phyloP scores from a whole-genome alignment of 2,329 filamentous ascomycete genomes.

The Aureobasidium vineae region DNA sequence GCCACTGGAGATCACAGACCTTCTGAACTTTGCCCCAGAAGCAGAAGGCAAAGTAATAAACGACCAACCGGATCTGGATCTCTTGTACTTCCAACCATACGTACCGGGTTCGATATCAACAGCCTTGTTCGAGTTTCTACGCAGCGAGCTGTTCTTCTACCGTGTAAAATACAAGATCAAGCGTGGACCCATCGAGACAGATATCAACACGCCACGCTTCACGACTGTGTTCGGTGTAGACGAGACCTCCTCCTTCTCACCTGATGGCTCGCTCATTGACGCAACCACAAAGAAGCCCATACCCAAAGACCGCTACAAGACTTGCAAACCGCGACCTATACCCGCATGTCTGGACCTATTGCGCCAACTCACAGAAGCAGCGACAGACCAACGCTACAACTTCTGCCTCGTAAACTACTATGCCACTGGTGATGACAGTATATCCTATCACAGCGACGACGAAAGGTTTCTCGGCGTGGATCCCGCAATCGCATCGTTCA shows the following conservation, averaged over 20 bases:
- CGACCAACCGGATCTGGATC: constrained; percentile 67
- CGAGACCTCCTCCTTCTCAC: constrained; percentile 58
- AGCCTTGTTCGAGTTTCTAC: constrained; percentile 67
- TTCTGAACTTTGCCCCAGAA: constrained; percentile 45
- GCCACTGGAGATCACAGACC: constrained; percentile 44
- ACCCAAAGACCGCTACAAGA: constrained; percentile 51
- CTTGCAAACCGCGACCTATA: constrained; percentile 64
- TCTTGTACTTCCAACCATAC: constrained; percentile 74
- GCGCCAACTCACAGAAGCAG: constrained; percentile 61
- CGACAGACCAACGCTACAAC: constrained; percentile 68
- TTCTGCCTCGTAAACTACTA: constrained; percentile 84
- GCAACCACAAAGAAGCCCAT: constrained; percentile 42
- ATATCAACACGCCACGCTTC: constrained; percentile 56
- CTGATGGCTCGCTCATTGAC: constrained; percentile 40
- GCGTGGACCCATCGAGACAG: constrained; percentile 56
- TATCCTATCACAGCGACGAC: constrained; percentile 77
- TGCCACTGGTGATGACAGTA: constrained; percentile 71
- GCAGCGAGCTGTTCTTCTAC: constrained; percentile 71
- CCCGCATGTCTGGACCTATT: constrained; percentile 67
- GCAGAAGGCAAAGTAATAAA: constrained; percentile 58
- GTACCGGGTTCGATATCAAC: constrained; percentile 57
- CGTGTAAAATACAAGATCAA: constrained; percentile 67
- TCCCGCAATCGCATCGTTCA: constrained; percentile 72
- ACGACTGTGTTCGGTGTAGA: constrained; percentile 62
- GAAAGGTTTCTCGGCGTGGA: constrained; percentile 69